Evolutionary conservation across 2,329 filamentous ascomycete species (phyloP).

Genomic region (Aspergillus niger): DNA sequence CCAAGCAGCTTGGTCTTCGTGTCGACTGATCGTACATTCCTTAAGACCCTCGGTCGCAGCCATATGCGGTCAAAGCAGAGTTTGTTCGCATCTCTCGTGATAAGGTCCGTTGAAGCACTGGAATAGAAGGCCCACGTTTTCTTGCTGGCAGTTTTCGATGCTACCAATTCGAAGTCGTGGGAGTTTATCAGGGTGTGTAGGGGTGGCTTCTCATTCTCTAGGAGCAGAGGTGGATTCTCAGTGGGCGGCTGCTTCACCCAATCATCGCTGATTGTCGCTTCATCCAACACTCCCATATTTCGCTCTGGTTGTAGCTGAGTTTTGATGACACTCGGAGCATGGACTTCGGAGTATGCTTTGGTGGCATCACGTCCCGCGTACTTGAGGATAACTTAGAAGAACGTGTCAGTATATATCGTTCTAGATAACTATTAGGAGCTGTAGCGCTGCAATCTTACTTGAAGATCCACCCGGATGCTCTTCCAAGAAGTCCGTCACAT

Average conservation of each 20-base stretch:
- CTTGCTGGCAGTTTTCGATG: constrained; percentile 56
- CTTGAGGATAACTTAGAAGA: constrained; percentile 44
- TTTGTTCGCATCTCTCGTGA: constrained; percentile 59
- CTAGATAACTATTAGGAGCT: not conserved
- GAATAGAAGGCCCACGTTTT: constrained; percentile 72
- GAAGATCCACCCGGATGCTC: constrained; percentile 63
- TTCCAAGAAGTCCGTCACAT: constrained; percentile 67
- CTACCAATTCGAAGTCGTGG: constrained; percentile 63
- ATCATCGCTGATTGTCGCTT: constrained; percentile 51
- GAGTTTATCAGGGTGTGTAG: constrained; percentile 59
- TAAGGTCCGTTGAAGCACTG: constrained; percentile 64
- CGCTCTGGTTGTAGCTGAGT: constrained; percentile 48
- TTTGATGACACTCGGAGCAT: constrained; percentile 51
- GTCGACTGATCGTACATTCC: constrained; percentile 57
- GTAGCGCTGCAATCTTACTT: constrained; percentile 39
- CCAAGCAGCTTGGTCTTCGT: constrained; percentile 59
- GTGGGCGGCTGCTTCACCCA: constrained; percentile 48
- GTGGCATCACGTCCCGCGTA: constrained; percentile 51
- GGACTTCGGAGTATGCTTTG: constrained; percentile 47
- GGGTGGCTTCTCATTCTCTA: constrained; percentile 50
- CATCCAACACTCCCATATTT: constrained; percentile 54
- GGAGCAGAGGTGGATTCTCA: constrained; percentile 29
- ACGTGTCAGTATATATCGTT: not conserved
- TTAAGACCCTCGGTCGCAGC: constrained; percentile 61
- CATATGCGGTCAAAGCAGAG: constrained; percentile 57